Evolutionary conservation across 176 grass and related monocot species (phyloP).

Genomic region (Elymus sibiricus): DNA sequence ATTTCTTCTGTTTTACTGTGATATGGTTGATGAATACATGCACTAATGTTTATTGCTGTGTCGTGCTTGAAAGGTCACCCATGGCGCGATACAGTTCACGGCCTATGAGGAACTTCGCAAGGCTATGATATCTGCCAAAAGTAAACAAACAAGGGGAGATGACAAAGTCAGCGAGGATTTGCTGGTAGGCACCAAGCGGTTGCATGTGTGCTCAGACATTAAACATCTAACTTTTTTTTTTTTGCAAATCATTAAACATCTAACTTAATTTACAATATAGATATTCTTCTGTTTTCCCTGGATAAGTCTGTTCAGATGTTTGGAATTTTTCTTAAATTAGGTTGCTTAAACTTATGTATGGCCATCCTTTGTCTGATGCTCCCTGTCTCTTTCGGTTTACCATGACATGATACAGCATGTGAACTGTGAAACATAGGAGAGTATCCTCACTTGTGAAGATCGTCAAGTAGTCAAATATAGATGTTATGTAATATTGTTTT

Average conservation of each 20-base stretch:
- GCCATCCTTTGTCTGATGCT: neutral
- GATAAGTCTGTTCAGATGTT: neutral
- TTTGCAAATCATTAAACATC: neutral
- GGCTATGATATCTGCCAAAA: slow-evolving; percentile 54
- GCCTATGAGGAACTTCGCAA: slow-evolving; percentile 92
- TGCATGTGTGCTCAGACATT: neutral
- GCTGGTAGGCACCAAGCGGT: slow-evolving; percentile 53
- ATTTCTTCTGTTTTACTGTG: neutral
- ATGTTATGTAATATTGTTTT: neutral
- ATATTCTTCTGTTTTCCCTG: neutral
- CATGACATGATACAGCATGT: neutral
- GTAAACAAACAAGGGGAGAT: slow-evolving; percentile 37
- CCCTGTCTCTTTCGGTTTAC: no score
- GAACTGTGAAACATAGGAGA: neutral
- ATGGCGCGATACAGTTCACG: slow-evolving; percentile 91
- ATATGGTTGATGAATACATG: neutral
- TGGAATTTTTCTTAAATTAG: neutral
- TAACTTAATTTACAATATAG: neutral
- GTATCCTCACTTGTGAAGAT: neutral
- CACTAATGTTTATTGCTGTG: slow-evolving; percentile 14
- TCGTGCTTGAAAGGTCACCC: slow-evolving; percentile 63
- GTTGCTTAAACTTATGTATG: neutral
- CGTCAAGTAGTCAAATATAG: neutral
- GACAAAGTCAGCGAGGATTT: slow-evolving; percentile 35
- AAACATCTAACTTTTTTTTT: neutral